Percentiles rank a stretch among this genome's conserved stretches.
Evolutionary conservation across 257 asterid species (phyloP).

Genomic region (Gentiana dahurica): DNA sequence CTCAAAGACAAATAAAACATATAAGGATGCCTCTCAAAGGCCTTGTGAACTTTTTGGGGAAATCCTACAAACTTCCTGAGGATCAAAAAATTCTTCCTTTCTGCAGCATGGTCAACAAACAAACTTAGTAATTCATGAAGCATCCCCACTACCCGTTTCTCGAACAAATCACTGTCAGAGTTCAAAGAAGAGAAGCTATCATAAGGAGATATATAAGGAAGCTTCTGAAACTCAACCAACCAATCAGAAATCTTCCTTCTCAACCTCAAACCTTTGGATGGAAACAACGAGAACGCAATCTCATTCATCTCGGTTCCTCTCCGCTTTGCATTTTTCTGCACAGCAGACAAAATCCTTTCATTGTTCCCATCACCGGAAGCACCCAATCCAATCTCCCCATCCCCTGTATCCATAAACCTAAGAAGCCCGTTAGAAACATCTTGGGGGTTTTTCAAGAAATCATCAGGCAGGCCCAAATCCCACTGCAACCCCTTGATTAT

Average conservation of each 20-base stretch:
- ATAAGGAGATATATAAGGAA: slow-evolving; percentile 72
- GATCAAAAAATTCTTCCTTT: slow-evolving; percentile 57
- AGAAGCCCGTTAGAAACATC: slow-evolving; percentile 31
- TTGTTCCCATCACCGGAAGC: slow-evolving; percentile 21
- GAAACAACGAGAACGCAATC: slow-evolving; percentile 61
- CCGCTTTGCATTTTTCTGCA: slow-evolving; percentile 58
- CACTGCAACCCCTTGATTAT: slow-evolving; percentile 58
- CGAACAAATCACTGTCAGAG: slow-evolving; percentile 54
- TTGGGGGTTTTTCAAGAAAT: slow-evolving; percentile 42
- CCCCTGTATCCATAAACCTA: slow-evolving; percentile 51
- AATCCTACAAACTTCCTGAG: slow-evolving; percentile 59
- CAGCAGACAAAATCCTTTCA: slow-evolving; percentile 24
- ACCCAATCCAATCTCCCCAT: slow-evolving; percentile 61
- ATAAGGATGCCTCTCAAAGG: slow-evolving; percentile 80
- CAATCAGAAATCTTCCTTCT: slow-evolving; percentile 66
- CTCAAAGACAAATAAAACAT: slow-evolving; percentile 62
- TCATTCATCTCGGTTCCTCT: slow-evolving; percentile 43
- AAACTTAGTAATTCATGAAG: slow-evolving; percentile 72
- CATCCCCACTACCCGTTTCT: slow-evolving; percentile 76
- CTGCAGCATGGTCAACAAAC: slow-evolving; percentile 80
- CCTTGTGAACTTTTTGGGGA: slow-evolving; percentile 87
- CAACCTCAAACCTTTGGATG: slow-evolving; percentile 72
- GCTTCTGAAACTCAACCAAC: slow-evolving; percentile 60
- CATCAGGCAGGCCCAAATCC: slow-evolving; percentile 76
- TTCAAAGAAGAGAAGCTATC: slow-evolving; percentile 35